phyloP scores from a whole-genome alignment of 2,329 filamentous ascomycete genomes.

The Claviceps sp. region DNA sequence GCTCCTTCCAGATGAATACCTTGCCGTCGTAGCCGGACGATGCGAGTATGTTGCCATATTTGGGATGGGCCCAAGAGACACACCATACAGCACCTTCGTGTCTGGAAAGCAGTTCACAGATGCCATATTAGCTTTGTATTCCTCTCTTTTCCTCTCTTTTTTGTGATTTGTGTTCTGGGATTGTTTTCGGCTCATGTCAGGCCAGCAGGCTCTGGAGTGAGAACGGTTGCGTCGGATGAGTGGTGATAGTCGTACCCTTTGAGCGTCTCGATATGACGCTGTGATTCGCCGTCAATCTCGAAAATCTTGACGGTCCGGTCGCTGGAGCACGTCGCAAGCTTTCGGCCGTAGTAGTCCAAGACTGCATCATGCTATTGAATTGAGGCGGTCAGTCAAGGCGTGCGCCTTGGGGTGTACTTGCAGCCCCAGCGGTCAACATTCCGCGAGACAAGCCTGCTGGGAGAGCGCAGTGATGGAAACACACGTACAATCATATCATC shows the following conservation, averaged over 20 bases:
- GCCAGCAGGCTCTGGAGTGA: background rate
- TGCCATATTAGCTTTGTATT: constrained; percentile 7
- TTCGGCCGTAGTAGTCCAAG: constrained; percentile 94
- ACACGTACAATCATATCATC: constrained; percentile 98
- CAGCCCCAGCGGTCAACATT: background rate
- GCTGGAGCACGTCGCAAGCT: constrained; percentile 91
- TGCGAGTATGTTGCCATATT: constrained; percentile 95
- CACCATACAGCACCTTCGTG: constrained; percentile 98
- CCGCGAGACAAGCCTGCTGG: background rate
- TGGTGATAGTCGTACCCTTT: constrained; percentile 55
- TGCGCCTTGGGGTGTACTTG: background rate
- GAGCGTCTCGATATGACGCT: constrained; percentile 80
- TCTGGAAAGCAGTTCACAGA: constrained; percentile 29
- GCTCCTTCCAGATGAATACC: constrained; percentile 96
- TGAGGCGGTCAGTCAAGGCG: constrained; percentile 8
- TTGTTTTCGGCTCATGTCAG: background rate
- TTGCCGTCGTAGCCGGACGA: constrained; percentile 95
- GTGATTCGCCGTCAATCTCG: constrained; percentile 86
- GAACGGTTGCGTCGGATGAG: background rate
- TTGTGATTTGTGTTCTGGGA: background rate
- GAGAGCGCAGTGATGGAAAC: background rate
- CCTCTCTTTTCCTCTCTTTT: background rate
- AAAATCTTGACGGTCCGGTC: constrained; percentile 99
- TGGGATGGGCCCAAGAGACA: constrained; percentile 94
- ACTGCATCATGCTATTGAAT: constrained; percentile 75